Conservation (phyloP, 768 basidiomycete genomes). For the Pleurotus djamor region DNA sequence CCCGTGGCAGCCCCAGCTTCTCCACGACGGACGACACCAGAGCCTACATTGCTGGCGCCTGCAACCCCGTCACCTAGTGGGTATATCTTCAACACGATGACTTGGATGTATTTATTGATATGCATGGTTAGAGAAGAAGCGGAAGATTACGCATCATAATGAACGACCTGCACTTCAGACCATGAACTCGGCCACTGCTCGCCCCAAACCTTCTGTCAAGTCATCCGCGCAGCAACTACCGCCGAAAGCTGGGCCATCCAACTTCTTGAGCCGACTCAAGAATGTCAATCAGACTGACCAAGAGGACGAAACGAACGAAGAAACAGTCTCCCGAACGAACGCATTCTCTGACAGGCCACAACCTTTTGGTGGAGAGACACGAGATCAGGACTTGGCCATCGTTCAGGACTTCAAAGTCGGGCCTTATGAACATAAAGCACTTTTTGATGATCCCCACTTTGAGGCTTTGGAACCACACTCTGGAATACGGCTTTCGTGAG, state of each 20-base stretch:
- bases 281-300: slow-evolving; percentile 19
- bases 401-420: slow-evolving; percentile 79
- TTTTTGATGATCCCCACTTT: slow-evolving; percentile 74
- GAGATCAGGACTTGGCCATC: slow-evolving; percentile 67
- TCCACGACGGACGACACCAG: slow-evolving; percentile 39
- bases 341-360: slow-evolving; percentile 35
- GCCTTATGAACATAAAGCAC: slow-evolving; percentile 71
- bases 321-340: slow-evolving; percentile 12
- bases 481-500: slow-evolving; percentile 79
- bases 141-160: slow-evolving; percentile 25
- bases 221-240: slow-evolving; percentile 4
- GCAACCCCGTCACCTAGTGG: slow-evolving; percentile 70
- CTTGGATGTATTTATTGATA: background rate
- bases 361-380: slow-evolving; percentile 20
- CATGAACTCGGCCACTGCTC: background rate
- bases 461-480: slow-evolving; percentile 88
- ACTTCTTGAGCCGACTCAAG: slow-evolving; percentile 50
- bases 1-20: slow-evolving; percentile 9
- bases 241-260: slow-evolving; percentile 46
- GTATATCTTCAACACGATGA: slow-evolving; percentile 12
- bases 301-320: background rate
- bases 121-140: slow-evolving; percentile 30
- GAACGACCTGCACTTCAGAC: slow-evolving; percentile 1
- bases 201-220: background rate
- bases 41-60: slow-evolving; percentile 43